Conservation (phyloP, 2,329 filamentous ascomycete genomes). For the Paradendryphiella salina region DNA sequence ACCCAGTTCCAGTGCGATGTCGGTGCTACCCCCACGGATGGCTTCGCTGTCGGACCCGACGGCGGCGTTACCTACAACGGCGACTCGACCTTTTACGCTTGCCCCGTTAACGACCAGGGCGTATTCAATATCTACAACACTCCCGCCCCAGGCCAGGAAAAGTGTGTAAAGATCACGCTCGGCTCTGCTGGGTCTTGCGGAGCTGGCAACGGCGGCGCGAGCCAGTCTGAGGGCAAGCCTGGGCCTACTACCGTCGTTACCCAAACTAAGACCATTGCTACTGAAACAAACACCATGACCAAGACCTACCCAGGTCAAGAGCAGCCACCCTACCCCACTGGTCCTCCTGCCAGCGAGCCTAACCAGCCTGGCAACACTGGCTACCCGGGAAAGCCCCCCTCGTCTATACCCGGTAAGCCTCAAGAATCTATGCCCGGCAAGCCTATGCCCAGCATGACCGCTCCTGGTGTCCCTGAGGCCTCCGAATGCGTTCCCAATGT, state of each 20-base stretch:
- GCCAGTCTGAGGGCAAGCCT: not conserved
- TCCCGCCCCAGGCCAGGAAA: constrained; percentile 48
- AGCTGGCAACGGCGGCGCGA: constrained; percentile 10
- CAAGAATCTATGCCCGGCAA: not conserved
- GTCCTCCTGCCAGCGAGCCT: no score
- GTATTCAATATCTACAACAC: constrained; percentile 61
- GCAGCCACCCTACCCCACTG: not conserved
- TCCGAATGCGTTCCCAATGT: not conserved
- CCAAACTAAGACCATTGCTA: not conserved
- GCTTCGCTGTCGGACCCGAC: constrained; percentile 60
- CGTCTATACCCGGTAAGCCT: not conserved
- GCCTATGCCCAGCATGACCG: not conserved
- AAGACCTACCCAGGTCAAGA: not conserved
- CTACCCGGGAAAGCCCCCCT: not conserved
- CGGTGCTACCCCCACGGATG: constrained; percentile 53
- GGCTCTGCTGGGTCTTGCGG: constrained; percentile 29
- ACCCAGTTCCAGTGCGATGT: constrained; percentile 65
- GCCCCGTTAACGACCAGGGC: constrained; percentile 59
- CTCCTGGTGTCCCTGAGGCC: not conserved
- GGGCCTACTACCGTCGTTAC: not conserved
- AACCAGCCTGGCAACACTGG: no score
- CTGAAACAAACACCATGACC: not conserved
- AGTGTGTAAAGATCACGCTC: constrained; percentile 57
- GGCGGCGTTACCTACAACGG: constrained; percentile 59
- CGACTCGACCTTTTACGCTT: constrained; percentile 61